A percentile compares a stretch with the other conserved stretches of the same genome.
These are phyloP conservation scores for Microcera coccophila DNA, from an alignment of 2,329 filamentous ascomycete genomes.

Conservation along the genomic window DNA sequence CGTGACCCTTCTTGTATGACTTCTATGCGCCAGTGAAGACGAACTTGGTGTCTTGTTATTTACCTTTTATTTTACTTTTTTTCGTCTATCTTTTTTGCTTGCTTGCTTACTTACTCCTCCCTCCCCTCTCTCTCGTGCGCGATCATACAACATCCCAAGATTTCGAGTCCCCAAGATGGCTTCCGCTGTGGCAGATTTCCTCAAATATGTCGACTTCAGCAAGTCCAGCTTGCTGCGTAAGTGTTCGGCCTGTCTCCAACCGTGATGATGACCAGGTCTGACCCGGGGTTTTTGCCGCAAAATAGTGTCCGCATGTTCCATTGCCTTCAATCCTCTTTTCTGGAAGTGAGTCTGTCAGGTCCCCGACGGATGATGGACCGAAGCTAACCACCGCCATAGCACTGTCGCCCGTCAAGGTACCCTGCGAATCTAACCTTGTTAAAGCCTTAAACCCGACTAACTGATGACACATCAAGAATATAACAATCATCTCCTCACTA, in stretches of 20 bases:
- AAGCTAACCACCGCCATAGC: slow-evolving; percentile 47
- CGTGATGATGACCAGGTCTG: slow-evolving; percentile 9
- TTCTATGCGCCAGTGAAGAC: too few species aligned
- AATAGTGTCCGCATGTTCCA: slow-evolving; percentile 72
- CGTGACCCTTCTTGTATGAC: too few species aligned
- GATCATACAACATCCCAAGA: neutral
- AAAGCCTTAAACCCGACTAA: slow-evolving; percentile 12
- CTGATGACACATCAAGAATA: slow-evolving; percentile 61
- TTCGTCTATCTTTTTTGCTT: too few species aligned
- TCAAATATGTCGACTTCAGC: slow-evolving; percentile 65
- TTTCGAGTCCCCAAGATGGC: slow-evolving; percentile 35
- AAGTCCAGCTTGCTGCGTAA: slow-evolving; percentile 64
- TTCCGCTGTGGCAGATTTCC: slow-evolving; percentile 39
- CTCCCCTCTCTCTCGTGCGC: neutral
- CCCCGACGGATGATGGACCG: neutral
- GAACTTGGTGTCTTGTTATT: too few species aligned
- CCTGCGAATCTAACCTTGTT: slow-evolving; percentile 11
- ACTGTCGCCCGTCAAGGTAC: slow-evolving; percentile 78
- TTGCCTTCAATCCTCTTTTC: slow-evolving; percentile 96
- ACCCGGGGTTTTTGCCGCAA: slow-evolving; percentile 10
- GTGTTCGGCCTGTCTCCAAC: slow-evolving; percentile 26
- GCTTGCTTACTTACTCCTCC: too few species aligned
- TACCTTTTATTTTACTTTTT: too few species aligned
- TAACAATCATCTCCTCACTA: slow-evolving; percentile 82
- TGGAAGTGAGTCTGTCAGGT: slow-evolving; percentile 75